Evolutionary conservation across 2,329 filamentous ascomycete genomes (phyloP).

Genomic region (Fusarium sp.): DNA sequence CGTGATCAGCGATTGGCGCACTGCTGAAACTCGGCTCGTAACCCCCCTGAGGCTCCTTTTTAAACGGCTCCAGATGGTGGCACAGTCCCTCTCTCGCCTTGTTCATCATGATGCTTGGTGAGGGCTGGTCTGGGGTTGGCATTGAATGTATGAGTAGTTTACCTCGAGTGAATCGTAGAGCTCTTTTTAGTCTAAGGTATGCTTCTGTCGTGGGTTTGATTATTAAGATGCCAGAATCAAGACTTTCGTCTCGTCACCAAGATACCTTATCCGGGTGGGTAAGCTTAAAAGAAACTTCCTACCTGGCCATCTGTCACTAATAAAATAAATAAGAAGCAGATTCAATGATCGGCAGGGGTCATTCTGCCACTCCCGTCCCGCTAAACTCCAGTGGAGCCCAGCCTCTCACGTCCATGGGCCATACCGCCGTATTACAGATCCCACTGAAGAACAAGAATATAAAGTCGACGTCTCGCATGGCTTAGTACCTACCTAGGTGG

Average conservation of each 20-base stretch:
- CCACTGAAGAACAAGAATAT: not conserved
- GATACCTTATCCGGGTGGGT: too few relatives aligned
- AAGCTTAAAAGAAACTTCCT: not conserved
- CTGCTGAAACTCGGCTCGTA: conserved; percentile 24
- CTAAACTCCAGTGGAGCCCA: conserved; percentile 8
- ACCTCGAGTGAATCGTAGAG: not conserved
- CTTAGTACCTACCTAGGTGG: not conserved
- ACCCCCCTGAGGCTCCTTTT: conserved; percentile 16
- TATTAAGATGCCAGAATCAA: not conserved
- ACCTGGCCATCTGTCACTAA: not conserved
- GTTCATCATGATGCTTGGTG: not conserved
- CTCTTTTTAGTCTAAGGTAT: not conserved
- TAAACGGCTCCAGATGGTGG: not conserved
- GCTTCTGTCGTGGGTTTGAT: not conserved
- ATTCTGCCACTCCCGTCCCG: conserved; percentile 32
- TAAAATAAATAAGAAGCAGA: not conserved
- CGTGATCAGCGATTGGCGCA: conserved; percentile 32
- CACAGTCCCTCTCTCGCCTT: conserved; percentile 2
- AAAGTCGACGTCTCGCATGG: not conserved
- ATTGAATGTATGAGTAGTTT: not conserved
- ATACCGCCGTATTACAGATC: conserved; percentile 1
- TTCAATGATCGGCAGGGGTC: conserved; percentile 29
- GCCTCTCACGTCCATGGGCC: not conserved
- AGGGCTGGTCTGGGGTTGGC: not conserved
- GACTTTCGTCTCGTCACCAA: not conserved